phyloP scores from a whole-genome alignment of 2,329 filamentous ascomycete species.

The Exserohilum turcica region DNA sequence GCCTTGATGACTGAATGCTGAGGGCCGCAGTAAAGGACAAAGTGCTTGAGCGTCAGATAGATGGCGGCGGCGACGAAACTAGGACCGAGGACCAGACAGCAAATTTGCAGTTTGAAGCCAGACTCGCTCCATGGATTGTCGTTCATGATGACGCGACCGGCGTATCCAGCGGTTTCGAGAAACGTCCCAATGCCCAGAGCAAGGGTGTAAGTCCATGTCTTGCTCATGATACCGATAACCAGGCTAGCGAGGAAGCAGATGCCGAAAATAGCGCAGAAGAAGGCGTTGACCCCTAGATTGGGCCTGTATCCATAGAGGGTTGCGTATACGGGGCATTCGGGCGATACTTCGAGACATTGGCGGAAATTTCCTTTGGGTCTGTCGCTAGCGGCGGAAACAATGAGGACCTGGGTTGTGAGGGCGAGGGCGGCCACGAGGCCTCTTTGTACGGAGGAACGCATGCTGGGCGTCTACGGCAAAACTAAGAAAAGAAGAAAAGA shows the following conservation, averaged over 20 bases:
- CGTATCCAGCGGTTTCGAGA: conserved; percentile 52
- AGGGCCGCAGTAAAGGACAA: conserved; percentile 52
- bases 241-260: conserved; percentile 24
- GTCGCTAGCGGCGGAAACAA: conserved; percentile 22
- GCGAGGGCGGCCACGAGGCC: conserved; percentile 15
- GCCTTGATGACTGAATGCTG: conserved; percentile 48
- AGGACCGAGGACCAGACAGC: conserved; percentile 51
- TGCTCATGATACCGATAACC: conserved; percentile 37
- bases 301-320: conserved; percentile 51
- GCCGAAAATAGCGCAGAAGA: conserved; percentile 41
- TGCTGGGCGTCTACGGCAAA: conserved; percentile 1
- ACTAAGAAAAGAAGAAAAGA: background rate
- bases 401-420: conserved; percentile 14
- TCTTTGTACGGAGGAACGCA: conserved; percentile 14
- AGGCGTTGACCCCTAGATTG: conserved; percentile 45
- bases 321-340: conserved; percentile 40
- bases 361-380: conserved; percentile 30
- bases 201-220: conserved; percentile 50
- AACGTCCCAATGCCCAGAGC: conserved; percentile 49
- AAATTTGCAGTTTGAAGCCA: conserved; percentile 52
- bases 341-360: conserved; percentile 29
- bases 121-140: conserved; percentile 50
- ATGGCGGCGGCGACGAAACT: conserved; percentile 55
- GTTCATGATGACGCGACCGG: conserved; percentile 50
- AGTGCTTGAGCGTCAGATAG: conserved; percentile 55